A percentile compares a stretch with the other conserved stretches of the same genome.
These are phyloP conservation scores for Camelina neglecta DNA, from an alignment of 345 rosid genomes.

Conservation along the genomic window DNA sequence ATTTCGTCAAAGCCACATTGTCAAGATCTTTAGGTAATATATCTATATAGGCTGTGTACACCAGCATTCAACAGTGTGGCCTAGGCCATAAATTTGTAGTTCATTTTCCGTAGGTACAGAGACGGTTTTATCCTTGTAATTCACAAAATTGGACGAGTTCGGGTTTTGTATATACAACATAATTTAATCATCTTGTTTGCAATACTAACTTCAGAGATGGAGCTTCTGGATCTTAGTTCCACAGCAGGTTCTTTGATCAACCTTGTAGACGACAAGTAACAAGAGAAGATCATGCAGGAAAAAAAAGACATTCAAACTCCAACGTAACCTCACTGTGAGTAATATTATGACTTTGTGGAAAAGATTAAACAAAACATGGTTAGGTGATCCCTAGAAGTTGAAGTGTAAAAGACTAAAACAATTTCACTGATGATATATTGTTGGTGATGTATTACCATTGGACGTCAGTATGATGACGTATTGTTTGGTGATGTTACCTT, in stretches of 20 bases:
- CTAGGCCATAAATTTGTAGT: slow-evolving; percentile 20
- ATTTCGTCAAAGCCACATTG: slow-evolving; percentile 11
- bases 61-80: slow-evolving; percentile 12
- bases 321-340: slow-evolving; percentile 19
- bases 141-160: slow-evolving; percentile 7
- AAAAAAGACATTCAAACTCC: neutral
- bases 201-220: slow-evolving; percentile 19
- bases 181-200: slow-evolving; percentile 10
- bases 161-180: slow-evolving; percentile 17
- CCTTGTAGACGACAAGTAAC: slow-evolving; percentile 13
- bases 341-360: slow-evolving; percentile 3
- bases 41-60: slow-evolving; percentile 4
- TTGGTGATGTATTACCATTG: slow-evolving; percentile 19
- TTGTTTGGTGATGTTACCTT: slow-evolving; percentile 21
- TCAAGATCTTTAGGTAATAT: slow-evolving; percentile 15
- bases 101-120: slow-evolving; percentile 22
- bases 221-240: slow-evolving; percentile 20
- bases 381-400: slow-evolving; percentile 22
- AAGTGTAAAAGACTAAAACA: slow-evolving; percentile 11
- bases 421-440: slow-evolving; percentile 9
- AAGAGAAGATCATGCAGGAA: slow-evolving; percentile 21
- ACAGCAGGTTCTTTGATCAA: slow-evolving; percentile 19
- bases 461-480: slow-evolving; percentile 32
- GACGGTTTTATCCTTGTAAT: slow-evolving; percentile 31
- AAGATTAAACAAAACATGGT: neutral